Evolutionary conservation across 345 rosid species (phyloP).

Genomic region (Mercurialis annua): DNA sequence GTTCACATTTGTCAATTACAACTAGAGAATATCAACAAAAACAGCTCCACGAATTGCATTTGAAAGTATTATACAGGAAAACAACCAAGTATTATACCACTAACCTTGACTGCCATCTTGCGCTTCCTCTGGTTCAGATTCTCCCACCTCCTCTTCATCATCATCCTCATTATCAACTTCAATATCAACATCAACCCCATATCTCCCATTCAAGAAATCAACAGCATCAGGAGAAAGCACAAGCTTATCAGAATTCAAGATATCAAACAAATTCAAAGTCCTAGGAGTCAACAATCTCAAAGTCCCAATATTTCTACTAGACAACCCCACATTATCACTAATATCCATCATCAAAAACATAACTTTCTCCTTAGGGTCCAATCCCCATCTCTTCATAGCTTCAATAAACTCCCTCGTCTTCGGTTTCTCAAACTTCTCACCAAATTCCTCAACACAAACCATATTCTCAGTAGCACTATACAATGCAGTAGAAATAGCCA

Average conservation of each 20-base stretch:
- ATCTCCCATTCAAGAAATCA: slow-evolving; percentile 64
- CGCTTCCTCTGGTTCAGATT: slow-evolving; percentile 20
- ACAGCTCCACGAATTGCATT: neutral
- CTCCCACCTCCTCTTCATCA: slow-evolving; percentile 31
- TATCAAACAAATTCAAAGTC: slow-evolving; percentile 80
- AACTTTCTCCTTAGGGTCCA: slow-evolving; percentile 80
- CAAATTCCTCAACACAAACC: slow-evolving; percentile 79
- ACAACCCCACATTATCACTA: slow-evolving; percentile 51
- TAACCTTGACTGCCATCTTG: slow-evolving; percentile 45
- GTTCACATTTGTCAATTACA: too few relatives aligned
- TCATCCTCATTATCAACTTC: slow-evolving; percentile 38
- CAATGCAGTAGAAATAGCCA: slow-evolving; percentile 82
- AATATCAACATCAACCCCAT: slow-evolving; percentile 48
- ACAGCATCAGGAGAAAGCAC: slow-evolving; percentile 74
- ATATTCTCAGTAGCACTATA: slow-evolving; percentile 62
- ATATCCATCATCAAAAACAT: slow-evolving; percentile 80
- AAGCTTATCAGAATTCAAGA: slow-evolving; percentile 79
- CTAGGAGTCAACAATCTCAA: slow-evolving; percentile 85
- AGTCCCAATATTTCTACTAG: slow-evolving; percentile 83
- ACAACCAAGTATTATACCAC: slow-evolving; percentile 12
- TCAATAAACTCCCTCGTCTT: slow-evolving; percentile 74
- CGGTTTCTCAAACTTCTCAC: slow-evolving; percentile 68
- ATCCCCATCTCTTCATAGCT: slow-evolving; percentile 86
- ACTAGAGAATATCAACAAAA: too few relatives aligned
- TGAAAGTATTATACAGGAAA: neutral